Evolutionary conservation across 2,329 filamentous ascomycete genomes (phyloP).

Genomic region (Thermochaetoides dissita): DNA sequence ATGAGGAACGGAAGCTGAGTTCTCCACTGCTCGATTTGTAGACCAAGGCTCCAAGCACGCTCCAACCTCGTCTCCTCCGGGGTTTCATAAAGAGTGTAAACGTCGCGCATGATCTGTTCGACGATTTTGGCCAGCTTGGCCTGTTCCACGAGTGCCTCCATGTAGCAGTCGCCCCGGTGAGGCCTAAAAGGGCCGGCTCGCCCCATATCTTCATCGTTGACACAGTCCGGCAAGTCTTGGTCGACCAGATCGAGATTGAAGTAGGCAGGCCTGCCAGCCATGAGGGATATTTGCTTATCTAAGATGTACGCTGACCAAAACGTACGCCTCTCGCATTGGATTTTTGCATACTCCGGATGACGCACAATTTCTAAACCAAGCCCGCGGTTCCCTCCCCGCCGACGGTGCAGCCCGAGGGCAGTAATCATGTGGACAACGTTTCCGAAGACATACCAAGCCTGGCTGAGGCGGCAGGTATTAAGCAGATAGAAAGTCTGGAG

Average conservation of each 20-base stretch:
- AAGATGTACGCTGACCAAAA: slow-evolving; percentile 54
- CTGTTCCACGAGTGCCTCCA: slow-evolving; percentile 9
- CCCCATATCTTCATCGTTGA: slow-evolving; percentile 38
- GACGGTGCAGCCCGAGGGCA: slow-evolving; percentile 24
- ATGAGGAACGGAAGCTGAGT: slow-evolving; percentile 7
- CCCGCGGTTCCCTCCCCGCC: slow-evolving; percentile 10
- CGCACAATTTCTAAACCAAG: slow-evolving; percentile 5
- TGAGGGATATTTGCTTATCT: slow-evolving; percentile 50
- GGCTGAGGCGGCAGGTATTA: slow-evolving; percentile 43
- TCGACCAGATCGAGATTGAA: slow-evolving; percentile 54
- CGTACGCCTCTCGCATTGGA: slow-evolving; percentile 28
- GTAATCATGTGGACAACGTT: slow-evolving; percentile 39
- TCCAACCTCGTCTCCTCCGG: slow-evolving; percentile 6
- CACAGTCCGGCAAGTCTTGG: slow-evolving; percentile 39
- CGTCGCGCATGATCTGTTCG: slow-evolving; percentile 8
- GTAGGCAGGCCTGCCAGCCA: slow-evolving; percentile 44
- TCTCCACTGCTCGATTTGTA: slow-evolving; percentile 10
- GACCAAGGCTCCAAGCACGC: slow-evolving; percentile 2
- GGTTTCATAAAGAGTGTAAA: slow-evolving; percentile 11
- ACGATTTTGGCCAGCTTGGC: slow-evolving; percentile 8
- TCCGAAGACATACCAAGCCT: slow-evolving; percentile 47
- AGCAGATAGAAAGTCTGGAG: slow-evolving; percentile 45
- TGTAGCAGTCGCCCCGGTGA: slow-evolving; percentile 10
- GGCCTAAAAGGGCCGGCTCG: slow-evolving; percentile 6
- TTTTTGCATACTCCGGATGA: slow-evolving; percentile 21